Conservation (phyloP, 805 yeast genomes). For the Starmera quercuum region DNA sequence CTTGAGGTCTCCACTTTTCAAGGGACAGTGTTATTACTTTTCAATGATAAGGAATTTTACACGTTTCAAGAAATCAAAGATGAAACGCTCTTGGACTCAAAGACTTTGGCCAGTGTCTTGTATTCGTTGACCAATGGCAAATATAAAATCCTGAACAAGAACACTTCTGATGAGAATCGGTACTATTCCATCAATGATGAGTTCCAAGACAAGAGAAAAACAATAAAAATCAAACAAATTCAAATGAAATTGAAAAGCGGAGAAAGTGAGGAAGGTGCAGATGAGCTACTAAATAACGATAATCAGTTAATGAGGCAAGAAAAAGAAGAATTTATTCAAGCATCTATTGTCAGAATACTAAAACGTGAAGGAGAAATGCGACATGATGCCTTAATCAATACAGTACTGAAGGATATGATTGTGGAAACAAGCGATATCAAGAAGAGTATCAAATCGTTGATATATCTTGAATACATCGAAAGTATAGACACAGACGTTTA, state of each 20-base stretch:
- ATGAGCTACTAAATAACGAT: constrained; percentile 3
- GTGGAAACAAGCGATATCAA: constrained; percentile 5
- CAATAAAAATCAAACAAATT: constrained; percentile 10
- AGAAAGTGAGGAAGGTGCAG: background rate
- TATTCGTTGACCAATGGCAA: constrained; percentile 17
- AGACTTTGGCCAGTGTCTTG: constrained; percentile 9
- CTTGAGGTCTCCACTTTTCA: constrained; percentile 13
- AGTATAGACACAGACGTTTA: constrained; percentile 4
- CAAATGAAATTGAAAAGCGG: constrained; percentile 13
- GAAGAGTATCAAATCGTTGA: constrained; percentile 5
- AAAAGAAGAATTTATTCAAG: constrained; percentile 8
- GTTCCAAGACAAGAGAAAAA: constrained; percentile 9
- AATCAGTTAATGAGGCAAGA: constrained; percentile 2
- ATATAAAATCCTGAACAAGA: constrained; percentile 11
- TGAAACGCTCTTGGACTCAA: constrained; percentile 9
- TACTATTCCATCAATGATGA: constrained; percentile 10
- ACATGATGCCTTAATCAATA: constrained; percentile 9
- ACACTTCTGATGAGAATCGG: constrained; percentile 1
- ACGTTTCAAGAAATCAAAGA: constrained; percentile 8
- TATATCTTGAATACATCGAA: constrained; percentile 7
- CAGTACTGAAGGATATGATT: constrained; percentile 4
- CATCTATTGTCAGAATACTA: constrained; percentile 14
- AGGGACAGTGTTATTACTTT: constrained; percentile 12
- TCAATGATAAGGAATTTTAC: constrained; percentile 10
- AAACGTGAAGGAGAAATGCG: constrained; percentile 6